Percentiles rank a stretch among this genome's conserved stretches.
phyloP scores from a whole-genome alignment of 805 yeast species.

The Tetrapisispora phaffii region DNA sequence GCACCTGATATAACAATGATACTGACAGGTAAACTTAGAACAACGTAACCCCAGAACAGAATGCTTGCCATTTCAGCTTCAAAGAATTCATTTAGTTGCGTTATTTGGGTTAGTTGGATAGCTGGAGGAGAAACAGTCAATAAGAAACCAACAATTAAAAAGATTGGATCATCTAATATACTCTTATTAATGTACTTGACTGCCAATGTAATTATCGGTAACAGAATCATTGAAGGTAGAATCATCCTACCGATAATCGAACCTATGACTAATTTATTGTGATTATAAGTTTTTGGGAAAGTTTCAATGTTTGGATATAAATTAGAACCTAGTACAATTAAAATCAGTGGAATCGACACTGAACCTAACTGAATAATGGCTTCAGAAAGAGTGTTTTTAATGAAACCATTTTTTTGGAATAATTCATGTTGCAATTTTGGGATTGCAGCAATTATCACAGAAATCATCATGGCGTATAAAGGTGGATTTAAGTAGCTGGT shows the following conservation, averaged over 20 bases:
- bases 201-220: slow-evolving; percentile 55
- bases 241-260: slow-evolving; percentile 72
- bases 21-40: slow-evolving; percentile 66
- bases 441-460: slow-evolving; percentile 60
- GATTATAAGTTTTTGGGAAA: slow-evolving; percentile 56
- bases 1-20: slow-evolving; percentile 62
- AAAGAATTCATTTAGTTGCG: slow-evolving; percentile 63
- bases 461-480: slow-evolving; percentile 60
- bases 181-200: slow-evolving; percentile 58
- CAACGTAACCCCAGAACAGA: slow-evolving; percentile 72
- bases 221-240: slow-evolving; percentile 54
- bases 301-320: slow-evolving; percentile 58
- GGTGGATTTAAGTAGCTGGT: slow-evolving; percentile 63
- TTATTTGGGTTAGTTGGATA: slow-evolving; percentile 71
- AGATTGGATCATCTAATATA: slow-evolving; percentile 73
- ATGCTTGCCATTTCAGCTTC: slow-evolving; percentile 80
- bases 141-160: slow-evolving; percentile 64
- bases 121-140: slow-evolving; percentile 78
- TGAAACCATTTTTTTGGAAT: slow-evolving; percentile 49
- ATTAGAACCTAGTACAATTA: slow-evolving; percentile 72
- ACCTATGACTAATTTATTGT: slow-evolving; percentile 53
- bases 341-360: slow-evolving; percentile 67
- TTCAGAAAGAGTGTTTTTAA: slow-evolving; percentile 54
- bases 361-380: slow-evolving; percentile 59
- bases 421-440: slow-evolving; percentile 48